A percentile compares a stretch with the other conserved stretches of the same genome.
phyloP scores from a whole-genome alignment of 805 yeast genomes.

The Komagataella phaffii region DNA sequence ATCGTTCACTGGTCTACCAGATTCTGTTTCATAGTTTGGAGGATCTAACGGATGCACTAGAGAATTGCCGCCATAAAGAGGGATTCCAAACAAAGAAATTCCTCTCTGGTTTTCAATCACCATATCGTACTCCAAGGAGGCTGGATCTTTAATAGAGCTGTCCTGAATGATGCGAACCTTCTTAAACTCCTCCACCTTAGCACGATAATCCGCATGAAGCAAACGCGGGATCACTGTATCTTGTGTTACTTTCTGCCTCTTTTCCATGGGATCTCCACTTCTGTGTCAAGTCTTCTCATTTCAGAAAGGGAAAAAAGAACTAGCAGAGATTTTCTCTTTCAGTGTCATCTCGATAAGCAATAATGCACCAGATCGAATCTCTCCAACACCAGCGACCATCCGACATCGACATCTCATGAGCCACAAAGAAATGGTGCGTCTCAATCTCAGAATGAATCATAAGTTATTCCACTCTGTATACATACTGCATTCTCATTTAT shows the following conservation, averaged over 20 bases:
- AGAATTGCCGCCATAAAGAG: slow-evolving; percentile 30
- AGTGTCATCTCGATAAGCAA: background rate
- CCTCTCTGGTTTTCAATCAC: slow-evolving; percentile 45
- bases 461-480: background rate
- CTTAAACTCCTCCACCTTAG: background rate
- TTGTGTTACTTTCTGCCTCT: background rate
- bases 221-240: background rate
- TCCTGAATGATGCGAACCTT: background rate
- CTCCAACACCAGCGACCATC: background rate
- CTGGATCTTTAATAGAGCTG: background rate
- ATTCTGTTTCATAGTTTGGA: slow-evolving; percentile 28
- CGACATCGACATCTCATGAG: background rate
- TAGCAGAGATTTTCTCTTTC: background rate
- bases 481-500: background rate
- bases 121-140: slow-evolving; percentile 20
- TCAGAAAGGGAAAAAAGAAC: background rate
- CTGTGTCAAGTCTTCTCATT: background rate
- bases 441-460: background rate
- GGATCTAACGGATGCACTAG: slow-evolving; percentile 38
- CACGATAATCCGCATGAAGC: background rate
- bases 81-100: slow-evolving; percentile 35
- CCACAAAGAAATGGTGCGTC: background rate
- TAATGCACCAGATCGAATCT: background rate
- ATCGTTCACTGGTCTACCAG: slow-evolving; percentile 22
- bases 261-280: background rate